Percentiles rank a stretch among this genome's conserved stretches.
phyloP scores from a whole-genome alignment of 306 rosid species.

The Adenanthera pavonina region DNA sequence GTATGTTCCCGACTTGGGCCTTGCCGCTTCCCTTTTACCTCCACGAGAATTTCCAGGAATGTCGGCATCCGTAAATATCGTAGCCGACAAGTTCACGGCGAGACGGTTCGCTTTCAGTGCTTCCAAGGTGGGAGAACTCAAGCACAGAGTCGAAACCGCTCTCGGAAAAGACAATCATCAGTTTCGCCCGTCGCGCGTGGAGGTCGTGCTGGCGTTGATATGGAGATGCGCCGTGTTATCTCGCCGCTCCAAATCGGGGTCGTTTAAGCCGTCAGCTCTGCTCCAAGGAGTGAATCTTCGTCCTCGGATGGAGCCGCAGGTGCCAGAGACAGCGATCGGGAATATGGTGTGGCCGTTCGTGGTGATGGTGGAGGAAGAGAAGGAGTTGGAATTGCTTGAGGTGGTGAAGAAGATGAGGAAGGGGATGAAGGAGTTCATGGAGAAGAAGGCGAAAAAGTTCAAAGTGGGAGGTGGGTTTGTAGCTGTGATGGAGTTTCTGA shows the following conservation, averaged over 20 bases:
- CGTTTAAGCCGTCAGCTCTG: constrained; percentile 42
- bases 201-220: constrained; percentile 48
- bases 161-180: not conserved
- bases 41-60: constrained; percentile 50
- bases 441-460: constrained; percentile 36
- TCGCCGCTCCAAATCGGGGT: constrained; percentile 5
- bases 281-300: constrained; percentile 61
- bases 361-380: constrained; percentile 46
- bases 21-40: constrained; percentile 47
- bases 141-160: constrained; percentile 10
- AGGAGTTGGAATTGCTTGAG: constrained; percentile 35
- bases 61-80: constrained; percentile 31
- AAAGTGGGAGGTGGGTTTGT: constrained; percentile 38
- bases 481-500: constrained; percentile 44
- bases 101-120: constrained; percentile 46
- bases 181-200: constrained; percentile 48
- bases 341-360: constrained; percentile 53
- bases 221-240: constrained; percentile 46
- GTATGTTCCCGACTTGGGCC: constrained; percentile 18
- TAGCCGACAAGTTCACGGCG: constrained; percentile 28
- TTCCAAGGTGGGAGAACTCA: constrained; percentile 43
- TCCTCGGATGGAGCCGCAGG: constrained; percentile 42
- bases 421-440: constrained; percentile 33
- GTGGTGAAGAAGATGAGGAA: constrained; percentile 47
- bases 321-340: constrained; percentile 39